Conservation (phyloP, 352 stramenopile species). For the Globisporangium paddicum region DNA sequence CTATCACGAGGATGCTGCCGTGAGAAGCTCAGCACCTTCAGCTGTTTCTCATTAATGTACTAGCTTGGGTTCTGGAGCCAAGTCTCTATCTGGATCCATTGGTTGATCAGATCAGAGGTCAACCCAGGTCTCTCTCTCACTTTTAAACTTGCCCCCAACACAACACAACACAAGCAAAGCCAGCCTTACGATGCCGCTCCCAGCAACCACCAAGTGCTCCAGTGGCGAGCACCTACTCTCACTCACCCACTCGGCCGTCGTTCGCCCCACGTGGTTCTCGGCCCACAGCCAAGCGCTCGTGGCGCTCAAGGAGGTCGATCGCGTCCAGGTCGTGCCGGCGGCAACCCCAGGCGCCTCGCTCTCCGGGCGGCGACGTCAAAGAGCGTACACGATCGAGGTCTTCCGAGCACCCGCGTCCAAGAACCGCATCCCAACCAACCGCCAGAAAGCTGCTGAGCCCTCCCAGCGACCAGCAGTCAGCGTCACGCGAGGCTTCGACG, state of each 20-base stretch:
- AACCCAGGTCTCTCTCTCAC: too few species aligned
- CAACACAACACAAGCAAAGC: too few species aligned
- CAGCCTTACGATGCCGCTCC: neutral
- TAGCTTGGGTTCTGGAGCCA: too few species aligned
- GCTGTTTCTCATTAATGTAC: too few species aligned
- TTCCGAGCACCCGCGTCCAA: neutral
- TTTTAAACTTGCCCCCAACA: too few species aligned
- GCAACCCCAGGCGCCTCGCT: too few species aligned
- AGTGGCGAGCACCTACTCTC: neutral
- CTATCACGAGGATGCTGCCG: too few species aligned
- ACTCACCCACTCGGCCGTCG: neutral
- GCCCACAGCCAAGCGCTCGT: slow-evolving; percentile 1
- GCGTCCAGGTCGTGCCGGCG: neutral
- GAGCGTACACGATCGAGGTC: neutral
- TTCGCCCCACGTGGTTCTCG: neutral
- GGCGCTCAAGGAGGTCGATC: neutral
- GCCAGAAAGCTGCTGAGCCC: neutral
- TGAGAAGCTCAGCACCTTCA: too few species aligned
- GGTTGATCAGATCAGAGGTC: too few species aligned
- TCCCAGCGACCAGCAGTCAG: neutral
- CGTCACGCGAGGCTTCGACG: neutral
- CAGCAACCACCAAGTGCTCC: neutral
- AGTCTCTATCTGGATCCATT: too few species aligned
- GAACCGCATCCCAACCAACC: slow-evolving; percentile 2
- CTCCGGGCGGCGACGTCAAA: neutral